Conservation (phyloP, 768 basidiomycete genomes). For the Boletus reticulatus region DNA sequence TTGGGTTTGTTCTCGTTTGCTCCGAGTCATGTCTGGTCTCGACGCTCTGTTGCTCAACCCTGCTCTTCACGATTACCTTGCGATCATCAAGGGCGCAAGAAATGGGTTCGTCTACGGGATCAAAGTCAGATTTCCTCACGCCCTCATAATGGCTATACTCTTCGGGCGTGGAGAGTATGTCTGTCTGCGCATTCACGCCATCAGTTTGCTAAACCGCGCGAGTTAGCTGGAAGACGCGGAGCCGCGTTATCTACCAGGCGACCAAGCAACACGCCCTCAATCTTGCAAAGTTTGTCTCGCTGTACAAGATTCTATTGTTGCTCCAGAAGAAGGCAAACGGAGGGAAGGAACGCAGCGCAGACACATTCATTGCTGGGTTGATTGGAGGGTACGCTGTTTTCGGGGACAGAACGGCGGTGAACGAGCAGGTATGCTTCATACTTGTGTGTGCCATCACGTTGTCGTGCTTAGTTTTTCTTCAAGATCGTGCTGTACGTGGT, state of each 20-base stretch:
- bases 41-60: conserved; percentile 48
- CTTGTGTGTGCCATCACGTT: conserved; percentile 5
- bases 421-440: conserved; percentile 73
- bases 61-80: conserved; percentile 83
- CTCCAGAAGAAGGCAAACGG: conserved; percentile 78
- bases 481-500: conserved; percentile 97
- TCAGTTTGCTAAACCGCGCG: conserved; percentile 7
- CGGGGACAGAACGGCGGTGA: conserved; percentile 81
- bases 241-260: conserved; percentile 69
- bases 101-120: conserved; percentile 90
- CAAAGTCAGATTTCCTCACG: conserved; percentile 94
- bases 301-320: conserved; percentile 87
- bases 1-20: neutral
- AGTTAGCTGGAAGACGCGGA: conserved; percentile 68
- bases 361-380: conserved; percentile 91
- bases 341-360: conserved; percentile 76
- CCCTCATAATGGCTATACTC: conserved; percentile 91
- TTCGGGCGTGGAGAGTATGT: conserved; percentile 91
- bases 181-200: neutral
- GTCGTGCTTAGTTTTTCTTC: conserved; percentile 5
- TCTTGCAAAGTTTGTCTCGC: conserved; percentile 88
- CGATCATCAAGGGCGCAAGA: conserved; percentile 91
- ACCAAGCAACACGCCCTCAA: conserved; percentile 91
- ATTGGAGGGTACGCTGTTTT: conserved; percentile 91
- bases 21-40: conserved; percentile 29